Percentiles rank a stretch among this genome's conserved stretches.
phyloP scores from a whole-genome alignment of 225 moss, liverwort and hornwort genomes.

The Thuidium tamariscinum region DNA sequence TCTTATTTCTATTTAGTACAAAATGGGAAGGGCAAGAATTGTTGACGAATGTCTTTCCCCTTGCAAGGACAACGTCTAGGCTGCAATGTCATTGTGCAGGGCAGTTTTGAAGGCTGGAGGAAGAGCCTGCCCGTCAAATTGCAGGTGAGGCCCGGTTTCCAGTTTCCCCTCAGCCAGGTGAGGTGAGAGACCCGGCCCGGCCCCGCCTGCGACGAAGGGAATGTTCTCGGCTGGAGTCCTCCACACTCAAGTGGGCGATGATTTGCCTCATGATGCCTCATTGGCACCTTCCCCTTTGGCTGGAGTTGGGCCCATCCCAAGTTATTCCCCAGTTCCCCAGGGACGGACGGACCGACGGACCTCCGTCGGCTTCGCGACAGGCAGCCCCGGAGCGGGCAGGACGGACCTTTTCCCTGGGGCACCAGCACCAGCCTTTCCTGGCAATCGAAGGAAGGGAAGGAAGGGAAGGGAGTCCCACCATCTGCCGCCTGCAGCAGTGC shows the following conservation, averaged over 20 bases:
- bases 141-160: too few species aligned
- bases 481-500: background rate
- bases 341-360: background rate
- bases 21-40: background rate
- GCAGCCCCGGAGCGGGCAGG: background rate
- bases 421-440: background rate
- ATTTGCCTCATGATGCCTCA: background rate
- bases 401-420: background rate
- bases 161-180: background rate
- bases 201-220: background rate
- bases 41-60: too few species aligned
- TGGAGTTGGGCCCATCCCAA: background rate
- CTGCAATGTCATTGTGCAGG: too few species aligned
- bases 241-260: constrained; percentile 6
- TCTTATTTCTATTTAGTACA: background rate
- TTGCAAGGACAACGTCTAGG: too few species aligned
- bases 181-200: background rate
- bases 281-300: background rate
- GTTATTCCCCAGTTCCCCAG: background rate
- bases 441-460: background rate
- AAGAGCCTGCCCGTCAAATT: too few species aligned
- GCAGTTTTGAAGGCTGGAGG: background rate
- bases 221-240: background rate
- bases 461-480: background rate
- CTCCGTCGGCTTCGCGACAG: background rate